Evolutionary conservation across 768 basidiomycete species (phyloP).

Genomic region (Xanthoconium purpureum): DNA sequence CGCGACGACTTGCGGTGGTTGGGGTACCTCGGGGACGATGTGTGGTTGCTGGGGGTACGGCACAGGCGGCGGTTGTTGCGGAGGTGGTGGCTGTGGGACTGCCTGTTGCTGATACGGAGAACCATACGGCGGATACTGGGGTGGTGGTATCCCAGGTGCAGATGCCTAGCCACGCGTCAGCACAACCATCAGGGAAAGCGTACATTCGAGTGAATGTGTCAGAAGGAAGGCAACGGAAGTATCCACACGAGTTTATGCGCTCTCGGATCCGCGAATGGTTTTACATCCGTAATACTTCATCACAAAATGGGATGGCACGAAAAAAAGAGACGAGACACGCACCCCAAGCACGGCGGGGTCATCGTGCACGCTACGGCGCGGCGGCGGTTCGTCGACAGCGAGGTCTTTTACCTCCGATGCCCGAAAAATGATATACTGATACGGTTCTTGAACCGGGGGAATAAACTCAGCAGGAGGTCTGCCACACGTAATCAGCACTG

Average conservation of each 20-base stretch:
- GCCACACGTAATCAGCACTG: slow-evolving; percentile 26
- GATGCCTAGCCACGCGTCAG: slow-evolving; percentile 42
- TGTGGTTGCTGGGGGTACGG: slow-evolving; percentile 28
- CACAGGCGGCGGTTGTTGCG: slow-evolving; percentile 29
- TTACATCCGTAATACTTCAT: slow-evolving; percentile 50
- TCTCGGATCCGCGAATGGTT: slow-evolving; percentile 39
- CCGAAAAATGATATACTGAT: slow-evolving; percentile 88
- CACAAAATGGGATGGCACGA: slow-evolving; percentile 16
- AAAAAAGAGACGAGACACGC: slow-evolving; percentile 32
- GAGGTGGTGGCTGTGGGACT: slow-evolving; percentile 31
- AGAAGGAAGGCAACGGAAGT: slow-evolving; percentile 63
- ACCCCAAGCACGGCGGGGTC: slow-evolving; percentile 85
- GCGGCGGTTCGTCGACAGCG: slow-evolving; percentile 69
- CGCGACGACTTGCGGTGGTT: slow-evolving; percentile 13
- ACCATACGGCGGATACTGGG: slow-evolving; percentile 29
- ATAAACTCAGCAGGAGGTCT: slow-evolving; percentile 78
- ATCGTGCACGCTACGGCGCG: slow-evolving; percentile 66
- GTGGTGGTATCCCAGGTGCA: slow-evolving; percentile 38
- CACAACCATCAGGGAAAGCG: background rate
- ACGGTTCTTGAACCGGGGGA: slow-evolving; percentile 78
- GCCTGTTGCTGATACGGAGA: slow-evolving; percentile 32
- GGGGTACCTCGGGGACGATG: slow-evolving; percentile 26
- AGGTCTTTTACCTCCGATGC: slow-evolving; percentile 88
- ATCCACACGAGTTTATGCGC: slow-evolving; percentile 49
- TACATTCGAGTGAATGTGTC: slow-evolving; percentile 23